Base-by-base conservation (phyloP, 768 basidiomycete species). In the Suillus hirtellus region DNA sequence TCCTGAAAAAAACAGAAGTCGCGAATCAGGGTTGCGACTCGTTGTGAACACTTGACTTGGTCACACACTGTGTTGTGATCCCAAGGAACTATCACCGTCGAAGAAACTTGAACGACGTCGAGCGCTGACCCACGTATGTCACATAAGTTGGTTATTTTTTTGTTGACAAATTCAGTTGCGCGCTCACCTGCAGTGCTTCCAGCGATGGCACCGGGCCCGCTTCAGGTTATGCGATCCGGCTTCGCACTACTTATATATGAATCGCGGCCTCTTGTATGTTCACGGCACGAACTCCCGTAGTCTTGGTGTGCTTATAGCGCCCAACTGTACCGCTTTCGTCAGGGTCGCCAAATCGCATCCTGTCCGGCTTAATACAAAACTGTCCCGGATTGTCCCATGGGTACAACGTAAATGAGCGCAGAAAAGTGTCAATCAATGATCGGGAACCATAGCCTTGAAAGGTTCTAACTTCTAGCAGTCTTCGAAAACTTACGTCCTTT, bases 351-450 rank as follows among this genome's bases (percentile, higher is more conserved):
- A 27, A 27, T 50, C 15, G 27, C 12, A 24, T 52, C 27, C 17
- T 19, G 14, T 37, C 54, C 35, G 54, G 37, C n/a, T 37, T 21
- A 11, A 2, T 55, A 38, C 55, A 38, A 58, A 58, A 24, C 2
- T 21, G 15, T 40, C 38, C 38, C 55, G 24, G 9, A 24, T 38
- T 27, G 24, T 42, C 55, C 55, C 55, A 40, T 40, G 10, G 21
- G 54, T 56, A 15, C 8, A 58, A 58, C 56, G 56, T 58, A 58
- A 58, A 42, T 40, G 56, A 58, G 15, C 17, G 56, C 40, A 10
- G 31, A 52, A 52, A 52, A 34, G 5, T 35, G 52, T 43, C 40
- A 37, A 42, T 40, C 37, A 38, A 17, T 37, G n/a, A 38, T 55
- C 54, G 14, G 31, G 19, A n/a, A 53, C 37, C 37, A 58, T 37